These are phyloP conservation scores for Cardamine chenopodiifolia DNA, from an alignment of 345 rosid species.

Conservation along the genomic window DNA sequence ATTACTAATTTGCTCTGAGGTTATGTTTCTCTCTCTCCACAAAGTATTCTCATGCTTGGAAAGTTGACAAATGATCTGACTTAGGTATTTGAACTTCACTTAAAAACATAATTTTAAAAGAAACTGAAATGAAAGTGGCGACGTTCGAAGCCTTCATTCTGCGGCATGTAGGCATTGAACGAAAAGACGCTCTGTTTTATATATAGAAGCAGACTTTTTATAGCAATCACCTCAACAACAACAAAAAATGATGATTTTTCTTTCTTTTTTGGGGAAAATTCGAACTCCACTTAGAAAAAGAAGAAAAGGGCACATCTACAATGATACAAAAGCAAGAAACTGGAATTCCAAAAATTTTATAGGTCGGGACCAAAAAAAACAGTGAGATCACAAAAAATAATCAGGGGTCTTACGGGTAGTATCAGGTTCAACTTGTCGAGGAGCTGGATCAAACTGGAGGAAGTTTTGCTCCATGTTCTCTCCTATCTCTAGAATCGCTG, in stretches of 20 bases:
- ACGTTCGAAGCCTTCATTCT: not conserved
- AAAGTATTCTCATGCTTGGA: not conserved
- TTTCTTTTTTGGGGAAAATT: constrained; percentile 26
- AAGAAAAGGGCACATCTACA: constrained; percentile 39
- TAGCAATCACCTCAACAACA: constrained; percentile 30
- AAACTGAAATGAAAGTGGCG: constrained; percentile 9
- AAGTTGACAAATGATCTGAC: not conserved
- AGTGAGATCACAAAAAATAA: constrained; percentile 64
- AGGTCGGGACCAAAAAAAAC: constrained; percentile 10
- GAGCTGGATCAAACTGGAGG: constrained; percentile 89
- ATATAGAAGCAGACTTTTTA: constrained; percentile 25
- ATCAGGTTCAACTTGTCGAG: constrained; percentile 82
- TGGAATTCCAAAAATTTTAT: constrained; percentile 7
- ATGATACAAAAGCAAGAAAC: constrained; percentile 30
- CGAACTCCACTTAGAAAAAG: constrained; percentile 16
- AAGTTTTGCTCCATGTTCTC: constrained; percentile 85
- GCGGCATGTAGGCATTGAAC: not conserved
- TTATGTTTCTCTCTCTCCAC: not conserved
- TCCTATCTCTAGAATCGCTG: constrained; percentile 82
- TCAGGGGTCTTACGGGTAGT: constrained; percentile 83
- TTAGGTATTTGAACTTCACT: not conserved
- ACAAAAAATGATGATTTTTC: constrained; percentile 19
- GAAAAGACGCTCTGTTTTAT: constrained; percentile 4
- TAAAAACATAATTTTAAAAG: not conserved
- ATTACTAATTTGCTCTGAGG: not conserved